phyloP scores from a whole-genome alignment of 345 rosid genomes.

The Psidium friedrichsthalianum region DNA sequence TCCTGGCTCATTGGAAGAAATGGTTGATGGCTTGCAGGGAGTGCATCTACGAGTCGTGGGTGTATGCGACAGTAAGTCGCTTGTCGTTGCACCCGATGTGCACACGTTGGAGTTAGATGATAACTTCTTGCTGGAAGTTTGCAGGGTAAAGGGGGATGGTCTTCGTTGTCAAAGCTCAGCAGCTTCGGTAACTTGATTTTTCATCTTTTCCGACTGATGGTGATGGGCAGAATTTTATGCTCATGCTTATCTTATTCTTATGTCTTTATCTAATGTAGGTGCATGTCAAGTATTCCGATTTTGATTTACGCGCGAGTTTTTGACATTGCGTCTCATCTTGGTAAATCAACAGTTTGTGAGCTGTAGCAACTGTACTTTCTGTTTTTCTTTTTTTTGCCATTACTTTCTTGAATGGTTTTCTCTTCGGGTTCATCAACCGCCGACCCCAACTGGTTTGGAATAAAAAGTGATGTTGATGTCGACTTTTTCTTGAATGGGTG shows the following conservation, averaged over 20 bases:
- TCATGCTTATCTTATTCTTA: neutral
- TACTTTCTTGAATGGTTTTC: neutral
- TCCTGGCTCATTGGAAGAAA: neutral
- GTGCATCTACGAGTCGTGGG: conserved; percentile 69
- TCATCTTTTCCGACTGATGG: neutral
- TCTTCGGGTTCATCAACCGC: no score
- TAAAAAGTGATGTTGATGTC: no score
- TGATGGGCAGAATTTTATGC: neutral
- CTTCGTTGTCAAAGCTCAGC: conserved; percentile 28
- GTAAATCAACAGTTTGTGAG: conserved; percentile 54
- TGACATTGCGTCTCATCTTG: conserved; percentile 42
- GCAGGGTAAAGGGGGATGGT: conserved; percentile 44
- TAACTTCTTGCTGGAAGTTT: conserved; percentile 39
- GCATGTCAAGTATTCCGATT: conserved; percentile 24
- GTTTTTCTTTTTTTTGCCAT: neutral
- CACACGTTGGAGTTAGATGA: conserved; percentile 42
- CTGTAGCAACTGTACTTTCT: neutral
- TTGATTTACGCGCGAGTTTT: conserved; percentile 27
- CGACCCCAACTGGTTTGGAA: no score
- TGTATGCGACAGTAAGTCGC: conserved; percentile 64
- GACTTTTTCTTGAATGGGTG: neutral
- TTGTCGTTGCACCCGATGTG: conserved; percentile 39
- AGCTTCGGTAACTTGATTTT: conserved; percentile 25
- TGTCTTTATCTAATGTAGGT: conserved; percentile 11
- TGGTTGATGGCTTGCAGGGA: conserved; percentile 27